phyloP scores from a whole-genome alignment of 257 asterid species.

The Osmanthus fragrans region DNA sequence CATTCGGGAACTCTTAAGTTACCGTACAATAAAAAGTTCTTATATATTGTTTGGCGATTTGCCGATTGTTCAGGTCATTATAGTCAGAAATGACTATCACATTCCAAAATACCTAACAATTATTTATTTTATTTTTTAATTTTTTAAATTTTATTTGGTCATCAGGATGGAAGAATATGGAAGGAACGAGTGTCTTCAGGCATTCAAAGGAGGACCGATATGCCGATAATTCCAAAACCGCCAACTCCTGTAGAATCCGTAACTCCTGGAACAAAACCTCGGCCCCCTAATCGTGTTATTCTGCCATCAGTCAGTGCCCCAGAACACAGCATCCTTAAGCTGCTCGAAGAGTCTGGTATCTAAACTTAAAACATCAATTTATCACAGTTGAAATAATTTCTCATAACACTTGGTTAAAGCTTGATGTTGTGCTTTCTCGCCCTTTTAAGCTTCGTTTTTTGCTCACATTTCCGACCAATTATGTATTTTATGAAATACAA shows the following conservation, averaged over 20 bases:
- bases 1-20: not conserved
- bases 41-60: not conserved
- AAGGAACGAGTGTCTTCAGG: constrained; percentile 82
- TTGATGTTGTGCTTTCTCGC: not conserved
- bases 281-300: constrained; percentile 54
- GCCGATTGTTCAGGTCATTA: not conserved
- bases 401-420: not conserved
- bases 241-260: constrained; percentile 39
- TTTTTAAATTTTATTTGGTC: too few species aligned
- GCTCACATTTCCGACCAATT: not conserved
- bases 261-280: constrained; percentile 37
- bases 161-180: constrained; percentile 95
- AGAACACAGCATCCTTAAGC: constrained; percentile 43
- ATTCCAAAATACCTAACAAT: not conserved
- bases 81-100: not conserved
- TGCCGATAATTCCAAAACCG: constrained; percentile 47
- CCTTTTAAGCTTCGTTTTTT: not conserved
- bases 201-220: constrained; percentile 50
- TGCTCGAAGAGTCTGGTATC: constrained; percentile 46
- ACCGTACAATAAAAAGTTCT: not conserved
- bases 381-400: not conserved
- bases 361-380: not conserved
- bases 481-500: constrained; percentile 4
- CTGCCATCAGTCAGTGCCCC: constrained; percentile 61
- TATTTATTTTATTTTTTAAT: too few species aligned